Percentiles rank a stretch among this genome's conserved stretches.
Evolutionary conservation across 257 asterid genomes (phyloP).

Genomic region (Prunella vulgaris): DNA sequence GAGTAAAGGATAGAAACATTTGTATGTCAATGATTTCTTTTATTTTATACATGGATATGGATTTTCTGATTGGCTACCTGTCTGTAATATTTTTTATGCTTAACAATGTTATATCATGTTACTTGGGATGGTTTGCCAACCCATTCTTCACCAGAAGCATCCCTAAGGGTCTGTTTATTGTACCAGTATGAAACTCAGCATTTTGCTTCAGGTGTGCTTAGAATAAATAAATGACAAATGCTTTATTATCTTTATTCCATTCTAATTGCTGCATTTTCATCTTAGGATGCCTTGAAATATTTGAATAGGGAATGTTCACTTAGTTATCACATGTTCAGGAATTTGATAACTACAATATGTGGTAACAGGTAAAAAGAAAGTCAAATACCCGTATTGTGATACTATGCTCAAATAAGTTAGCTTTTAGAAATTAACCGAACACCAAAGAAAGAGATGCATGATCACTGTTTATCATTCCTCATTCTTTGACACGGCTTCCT

Average conservation of each 20-base stretch:
- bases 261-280: not conserved
- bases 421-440: not conserved
- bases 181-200: not conserved
- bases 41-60: no score
- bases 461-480: not conserved
- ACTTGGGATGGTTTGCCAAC: no score
- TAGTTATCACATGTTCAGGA: not conserved
- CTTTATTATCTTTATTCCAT: not conserved
- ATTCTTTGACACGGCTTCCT: not conserved
- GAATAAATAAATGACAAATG: not conserved
- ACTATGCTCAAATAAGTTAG: not conserved
- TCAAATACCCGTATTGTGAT: not conserved
- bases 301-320: not conserved
- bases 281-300: not conserved
- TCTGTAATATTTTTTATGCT: no score
- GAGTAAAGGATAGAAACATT: not conserved
- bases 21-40: no score
- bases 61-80: no score
- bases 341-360: not conserved
- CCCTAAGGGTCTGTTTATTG: no score
- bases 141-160: no score
- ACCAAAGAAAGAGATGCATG: not conserved
- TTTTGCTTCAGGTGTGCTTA: not conserved
- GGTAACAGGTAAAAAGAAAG: not conserved
- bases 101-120: no score